phyloP scores from a whole-genome alignment of 108 stramenopile genomes.

The Conticribra guillardii region DNA sequence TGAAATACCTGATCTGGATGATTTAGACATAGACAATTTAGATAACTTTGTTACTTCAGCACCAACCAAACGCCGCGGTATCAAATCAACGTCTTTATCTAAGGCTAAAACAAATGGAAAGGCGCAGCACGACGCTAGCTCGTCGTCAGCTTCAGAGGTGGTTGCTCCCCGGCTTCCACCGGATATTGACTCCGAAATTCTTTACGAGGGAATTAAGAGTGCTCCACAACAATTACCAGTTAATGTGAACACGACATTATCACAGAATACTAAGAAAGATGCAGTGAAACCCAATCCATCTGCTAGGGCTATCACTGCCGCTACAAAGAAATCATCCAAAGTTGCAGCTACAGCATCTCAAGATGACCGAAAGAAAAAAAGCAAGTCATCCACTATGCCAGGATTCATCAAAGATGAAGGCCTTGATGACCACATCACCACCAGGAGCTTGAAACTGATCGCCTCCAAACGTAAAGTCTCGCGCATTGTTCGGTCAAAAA shows the following conservation, averaged over 20 bases:
- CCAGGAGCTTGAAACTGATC: conserved; percentile 2
- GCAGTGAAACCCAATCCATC: neutral
- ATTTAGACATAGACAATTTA: conserved; percentile 4
- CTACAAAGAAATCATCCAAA: neutral
- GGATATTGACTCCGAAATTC: conserved; percentile 25
- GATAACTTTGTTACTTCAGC: neutral
- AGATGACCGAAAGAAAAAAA: conserved; percentile 12
- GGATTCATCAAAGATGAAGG: conserved; percentile 53
- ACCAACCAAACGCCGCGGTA: neutral
- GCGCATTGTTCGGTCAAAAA: conserved; percentile 24
- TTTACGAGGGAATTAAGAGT: conserved; percentile 13
- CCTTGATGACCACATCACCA: conserved; percentile 13
- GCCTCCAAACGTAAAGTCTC: conserved; percentile 29
- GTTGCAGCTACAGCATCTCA: neutral
- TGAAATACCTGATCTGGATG: conserved; percentile 6
- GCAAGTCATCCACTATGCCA: conserved; percentile 79
- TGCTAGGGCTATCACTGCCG: neutral
- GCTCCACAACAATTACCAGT: neutral
- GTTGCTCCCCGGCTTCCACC: neutral
- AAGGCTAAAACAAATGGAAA: neutral
- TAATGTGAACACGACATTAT: neutral
- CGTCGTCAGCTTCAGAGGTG: neutral
- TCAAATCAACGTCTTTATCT: neutral
- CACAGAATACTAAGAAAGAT: neutral
- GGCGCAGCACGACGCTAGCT: neutral